Conservation (phyloP, 129 eudicot species). For the Daucus carota region DNA sequence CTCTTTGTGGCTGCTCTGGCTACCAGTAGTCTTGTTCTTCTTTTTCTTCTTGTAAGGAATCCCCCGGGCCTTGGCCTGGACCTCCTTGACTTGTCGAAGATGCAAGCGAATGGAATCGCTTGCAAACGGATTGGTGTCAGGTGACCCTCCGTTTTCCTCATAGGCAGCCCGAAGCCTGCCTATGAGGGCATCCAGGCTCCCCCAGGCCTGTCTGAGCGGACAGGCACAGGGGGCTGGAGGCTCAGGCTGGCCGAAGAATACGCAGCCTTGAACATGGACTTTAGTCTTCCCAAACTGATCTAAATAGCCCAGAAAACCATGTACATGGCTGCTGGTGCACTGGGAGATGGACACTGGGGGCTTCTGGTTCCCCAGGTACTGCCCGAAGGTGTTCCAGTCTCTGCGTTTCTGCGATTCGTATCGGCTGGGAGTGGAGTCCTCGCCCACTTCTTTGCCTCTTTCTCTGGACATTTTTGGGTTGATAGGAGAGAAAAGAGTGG, state of each 20-base stretch:
- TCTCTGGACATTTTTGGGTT: conserved; percentile 2
- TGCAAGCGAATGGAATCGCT: conserved; percentile 19
- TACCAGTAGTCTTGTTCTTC: conserved; percentile 2
- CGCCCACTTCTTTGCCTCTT: background rate
- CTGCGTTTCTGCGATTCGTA: conserved; percentile 25
- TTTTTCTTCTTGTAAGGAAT: conserved; percentile 22
- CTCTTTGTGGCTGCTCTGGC: conserved; percentile 5
- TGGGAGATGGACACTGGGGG: conserved; percentile 20
- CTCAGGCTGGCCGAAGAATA: conserved; percentile 26
- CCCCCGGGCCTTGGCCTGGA: conserved; percentile 7
- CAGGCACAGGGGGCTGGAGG: conserved; percentile 29
- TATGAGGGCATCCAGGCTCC: conserved; percentile 6
- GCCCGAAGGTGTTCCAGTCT: conserved; percentile 29
- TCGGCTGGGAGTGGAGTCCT: background rate
- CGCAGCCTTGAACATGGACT: conserved; percentile 21
- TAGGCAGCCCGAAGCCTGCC: conserved; percentile 19
- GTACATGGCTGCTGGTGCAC: conserved; percentile 19
- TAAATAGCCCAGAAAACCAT: conserved; percentile 18
- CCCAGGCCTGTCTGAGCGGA: conserved; percentile 18
- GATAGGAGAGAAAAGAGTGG: background rate
- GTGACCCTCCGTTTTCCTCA: conserved; percentile 17
- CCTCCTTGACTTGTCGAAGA: conserved; percentile 19
- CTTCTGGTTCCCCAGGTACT: conserved; percentile 21
- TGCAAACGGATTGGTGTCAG: conserved; percentile 26
- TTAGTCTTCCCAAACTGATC: conserved; percentile 17